Conservation (phyloP, 257 asterid genomes). For the Linaria vulgaris region DNA sequence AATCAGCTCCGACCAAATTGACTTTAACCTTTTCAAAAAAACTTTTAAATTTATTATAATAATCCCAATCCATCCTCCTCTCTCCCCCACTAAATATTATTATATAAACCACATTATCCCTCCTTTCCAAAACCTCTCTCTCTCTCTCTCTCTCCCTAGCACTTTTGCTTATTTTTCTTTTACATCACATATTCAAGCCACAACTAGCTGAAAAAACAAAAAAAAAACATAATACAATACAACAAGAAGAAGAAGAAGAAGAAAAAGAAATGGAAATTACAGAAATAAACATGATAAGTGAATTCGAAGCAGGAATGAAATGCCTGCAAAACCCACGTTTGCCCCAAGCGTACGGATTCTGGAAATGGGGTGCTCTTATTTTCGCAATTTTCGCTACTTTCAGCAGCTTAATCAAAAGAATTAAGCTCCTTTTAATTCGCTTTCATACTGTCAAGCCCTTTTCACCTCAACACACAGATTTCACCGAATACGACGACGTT, state of each 20-base stretch:
- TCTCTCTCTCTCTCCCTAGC: neutral
- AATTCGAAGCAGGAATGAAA: conserved; percentile 73
- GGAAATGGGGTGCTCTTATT: conserved; percentile 91
- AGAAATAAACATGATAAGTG: conserved; percentile 57
- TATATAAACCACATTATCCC: conserved; percentile 27
- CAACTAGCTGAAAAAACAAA: conserved; percentile 26
- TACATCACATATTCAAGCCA: conserved; percentile 3
- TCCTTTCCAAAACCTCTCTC: conserved; percentile 2
- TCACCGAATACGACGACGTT: conserved; percentile 50
- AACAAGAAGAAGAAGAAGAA: too few species aligned
- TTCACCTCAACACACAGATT: conserved; percentile 41
- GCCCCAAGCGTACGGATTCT: too few species aligned
- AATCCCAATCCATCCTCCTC: conserved; percentile 9
- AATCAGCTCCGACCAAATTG: conserved; percentile 31
- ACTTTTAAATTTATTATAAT: neutral
- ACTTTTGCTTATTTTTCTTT: conserved; percentile 1
- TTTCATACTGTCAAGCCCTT: conserved; percentile 51
- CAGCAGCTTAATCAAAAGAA: conserved; percentile 50
- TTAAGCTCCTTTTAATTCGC: conserved; percentile 50
- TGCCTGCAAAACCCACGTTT: conserved; percentile 71
- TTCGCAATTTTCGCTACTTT: conserved; percentile 68
- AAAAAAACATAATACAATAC: too few species aligned
- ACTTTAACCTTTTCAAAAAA: conserved; percentile 5
- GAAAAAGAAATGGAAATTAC: conserved; percentile 61
- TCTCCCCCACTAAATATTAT: conserved; percentile 4